Base-by-base conservation (phyloP, 192 early-diverging fungal genomes). In the Funneliformis geosporum region DNA sequence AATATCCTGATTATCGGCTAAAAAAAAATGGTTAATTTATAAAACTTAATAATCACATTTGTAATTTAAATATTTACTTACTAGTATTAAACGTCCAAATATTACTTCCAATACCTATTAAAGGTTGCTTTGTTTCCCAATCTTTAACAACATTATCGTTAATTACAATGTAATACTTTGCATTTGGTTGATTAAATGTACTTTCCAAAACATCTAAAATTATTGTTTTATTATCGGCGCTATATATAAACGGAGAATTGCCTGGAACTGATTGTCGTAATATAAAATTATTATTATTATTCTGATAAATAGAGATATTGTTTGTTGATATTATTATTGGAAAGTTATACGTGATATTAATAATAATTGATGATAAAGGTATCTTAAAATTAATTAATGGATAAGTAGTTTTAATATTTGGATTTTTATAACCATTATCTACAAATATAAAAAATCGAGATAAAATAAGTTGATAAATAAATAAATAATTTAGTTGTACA, bases 181-280 rank as follows among this genome's bases (percentile, higher is more conserved):
- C 28, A 23, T 59, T 74, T 27, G 47, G 44, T 74, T 55, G 44
- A 60, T 74, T 74, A 60, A 74, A 74, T 1, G 73, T 74, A 39
- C 55, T 74, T 50, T 25, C 8, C 47, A 74, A 60, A 21, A 74
- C 16, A 2, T 74, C 39, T 11, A 25, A 8, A 33, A 12, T 27
- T n/a, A 55, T 8, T 2, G 33, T 60, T 10, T 33, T 28, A 0
- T 14, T 74, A 60, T 27, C 14, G 1, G 10, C 2, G 3, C 27
- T 60, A 23, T 12, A 59, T 38, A 2, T 12, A 28, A 44, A 12
- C 14, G 5, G 25, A 16, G 50, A 71, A 23, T 64, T 23, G 11
- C 23, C 67, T 21, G 21, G 21, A 44, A 21, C 8, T 0, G 21
- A 39, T 44, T 42, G 40, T 4, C 67, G 67, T 27, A 66, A 66